phyloP scores from a whole-genome alignment of 345 rosid species.

The Anacardium occidentale region DNA sequence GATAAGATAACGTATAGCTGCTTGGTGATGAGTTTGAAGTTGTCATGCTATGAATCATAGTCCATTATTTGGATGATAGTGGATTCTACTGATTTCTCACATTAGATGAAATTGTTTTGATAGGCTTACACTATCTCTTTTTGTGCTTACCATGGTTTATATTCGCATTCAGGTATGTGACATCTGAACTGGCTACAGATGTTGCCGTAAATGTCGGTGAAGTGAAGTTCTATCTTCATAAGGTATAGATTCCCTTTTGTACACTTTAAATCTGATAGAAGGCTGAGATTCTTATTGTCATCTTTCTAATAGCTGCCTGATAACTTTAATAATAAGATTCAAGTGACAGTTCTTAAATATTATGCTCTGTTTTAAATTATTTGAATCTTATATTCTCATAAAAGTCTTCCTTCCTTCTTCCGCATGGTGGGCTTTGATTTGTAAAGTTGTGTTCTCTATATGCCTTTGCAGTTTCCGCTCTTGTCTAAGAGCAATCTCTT shows the following conservation, averaged over 20 bases:
- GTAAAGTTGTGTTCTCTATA: slow-evolving; percentile 4
- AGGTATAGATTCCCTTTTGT: slow-evolving; percentile 41
- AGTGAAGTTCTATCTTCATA: slow-evolving; percentile 81
- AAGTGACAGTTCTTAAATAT: no score
- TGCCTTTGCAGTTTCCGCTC: slow-evolving; percentile 75
- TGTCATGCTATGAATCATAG: not conserved
- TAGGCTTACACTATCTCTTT: not conserved
- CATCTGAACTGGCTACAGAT: slow-evolving; percentile 75
- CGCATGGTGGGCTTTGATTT: not conserved
- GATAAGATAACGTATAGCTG: not conserved
- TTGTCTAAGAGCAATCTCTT: slow-evolving; percentile 75
- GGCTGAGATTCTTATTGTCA: not conserved
- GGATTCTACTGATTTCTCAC: slow-evolving; percentile 4
- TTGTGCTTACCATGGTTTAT: slow-evolving; percentile 22
- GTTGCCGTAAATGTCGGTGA: slow-evolving; percentile 63
- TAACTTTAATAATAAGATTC: no score
- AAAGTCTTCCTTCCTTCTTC: not conserved
- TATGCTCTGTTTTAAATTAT: no score
- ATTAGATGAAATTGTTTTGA: not conserved
- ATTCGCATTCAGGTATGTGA: slow-evolving; percentile 54
- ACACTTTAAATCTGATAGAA: not conserved
- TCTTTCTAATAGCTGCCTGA: no score
- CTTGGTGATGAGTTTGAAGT: not conserved
- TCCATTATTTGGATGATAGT: not conserved
- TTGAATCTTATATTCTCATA: no score